phyloP scores from a whole-genome alignment of 148 eudicot genomes.

The Diospyros kaki region DNA sequence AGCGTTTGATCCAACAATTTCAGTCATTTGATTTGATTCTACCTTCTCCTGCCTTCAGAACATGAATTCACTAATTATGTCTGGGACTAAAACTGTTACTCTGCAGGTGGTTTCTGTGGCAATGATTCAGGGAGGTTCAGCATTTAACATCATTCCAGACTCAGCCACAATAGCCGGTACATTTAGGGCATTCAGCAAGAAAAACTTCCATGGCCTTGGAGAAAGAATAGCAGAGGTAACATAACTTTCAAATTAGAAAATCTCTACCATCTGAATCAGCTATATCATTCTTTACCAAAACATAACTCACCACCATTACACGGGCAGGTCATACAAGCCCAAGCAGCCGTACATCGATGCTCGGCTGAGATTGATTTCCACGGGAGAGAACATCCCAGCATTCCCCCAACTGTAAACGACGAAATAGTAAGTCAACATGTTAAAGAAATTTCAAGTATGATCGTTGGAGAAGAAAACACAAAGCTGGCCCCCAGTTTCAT shows the following conservation, averaged over 20 bases:
- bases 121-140: slow-evolving; percentile 26
- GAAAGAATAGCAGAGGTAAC: slow-evolving; percentile 48
- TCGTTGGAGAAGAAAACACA: slow-evolving; percentile 32
- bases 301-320: not conserved
- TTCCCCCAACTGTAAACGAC: slow-evolving; percentile 47
- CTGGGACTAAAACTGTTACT: not conserved
- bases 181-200: slow-evolving; percentile 34
- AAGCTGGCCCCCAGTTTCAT: slow-evolving; percentile 22
- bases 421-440: slow-evolving; percentile 30
- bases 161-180: slow-evolving; percentile 30
- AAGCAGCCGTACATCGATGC: slow-evolving; percentile 41
- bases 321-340: slow-evolving; percentile 30
- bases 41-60: not conserved
- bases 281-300: not conserved
- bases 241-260: not conserved
- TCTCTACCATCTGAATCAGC: not conserved
- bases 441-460: slow-evolving; percentile 12
- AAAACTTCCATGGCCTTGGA: slow-evolving; percentile 29
- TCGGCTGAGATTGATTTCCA: slow-evolving; percentile 30
- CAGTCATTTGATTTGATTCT: not conserved
- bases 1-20: not conserved
- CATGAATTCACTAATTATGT: not conserved
- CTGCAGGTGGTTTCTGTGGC: slow-evolving; percentile 39
- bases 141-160: slow-evolving; percentile 19
- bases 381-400: slow-evolving; percentile 32